Base-by-base conservation (phyloP, 306 rosid genomes). In the Gastrolobium villosum region DNA sequence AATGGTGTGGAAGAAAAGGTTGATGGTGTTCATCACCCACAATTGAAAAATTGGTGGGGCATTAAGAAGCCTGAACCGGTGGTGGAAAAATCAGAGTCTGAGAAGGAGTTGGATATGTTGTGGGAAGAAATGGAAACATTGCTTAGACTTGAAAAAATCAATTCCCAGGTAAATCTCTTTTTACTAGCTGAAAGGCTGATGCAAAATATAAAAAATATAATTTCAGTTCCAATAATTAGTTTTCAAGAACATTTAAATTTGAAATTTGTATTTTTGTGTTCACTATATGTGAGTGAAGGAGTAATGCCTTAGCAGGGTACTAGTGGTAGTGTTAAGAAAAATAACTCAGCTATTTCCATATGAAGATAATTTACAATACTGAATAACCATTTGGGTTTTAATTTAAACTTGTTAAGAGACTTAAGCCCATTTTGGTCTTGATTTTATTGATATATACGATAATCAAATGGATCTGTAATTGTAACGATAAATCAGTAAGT, bases 11-110 rank as follows among this genome's bases (percentile, higher is more conserved):
- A 70, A 2, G 74, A 62, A 70, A 39, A 34, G 34, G 48, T 15
- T 70, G 70, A 31, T 70, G 77, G 36, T 65, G 56, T 37, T 54
- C 44, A 14, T 14, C n/a, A 10, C 43, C 26, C 26, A 20, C 26
- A 0, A 20, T 1, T 20, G 26, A 20, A 20, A 20, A 20, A 20
- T 20, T 20, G 4, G 1, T 31, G 36, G 52, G 7, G 5, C 53
- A 8, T 15, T 35, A 1, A 0, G 36, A 30, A 73, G 20, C 2
- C 10, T 10, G 40, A 57, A 43, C 70, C 73, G 2, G 64, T 52
- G 5, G 43, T n/a, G n/a, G 49, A 83, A 35, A 83, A 78, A 52
- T 37, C 86, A 0, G 71, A 83, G 39, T 4, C 32, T 11, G 81
- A 79, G 40, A 68, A 57, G 34, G 78, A 67, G 56, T 5, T 73